These are phyloP conservation scores for Sideroxylon spinosum DNA, from an alignment of 179 eudicot species.

Conservation along the genomic window DNA sequence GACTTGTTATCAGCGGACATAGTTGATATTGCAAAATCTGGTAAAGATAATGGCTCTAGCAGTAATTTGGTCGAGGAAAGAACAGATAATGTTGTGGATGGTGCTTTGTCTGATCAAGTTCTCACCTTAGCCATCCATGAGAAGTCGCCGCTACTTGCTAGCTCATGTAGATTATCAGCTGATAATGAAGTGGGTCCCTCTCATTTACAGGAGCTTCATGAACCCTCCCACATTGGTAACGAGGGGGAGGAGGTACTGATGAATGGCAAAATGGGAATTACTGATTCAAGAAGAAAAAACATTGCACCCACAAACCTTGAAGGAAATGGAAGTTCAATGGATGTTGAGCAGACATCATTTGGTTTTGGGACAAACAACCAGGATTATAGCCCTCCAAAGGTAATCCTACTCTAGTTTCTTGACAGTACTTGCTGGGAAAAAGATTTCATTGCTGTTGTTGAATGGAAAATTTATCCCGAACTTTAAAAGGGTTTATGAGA, in stretches of 20 bases:
- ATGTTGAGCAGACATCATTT: conserved; percentile 46
- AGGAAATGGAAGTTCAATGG: conserved; percentile 47
- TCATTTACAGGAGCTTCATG: conserved; percentile 35
- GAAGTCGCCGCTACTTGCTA: conserved; percentile 30
- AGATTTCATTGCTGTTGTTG: neutral
- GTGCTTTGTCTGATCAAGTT: conserved; percentile 54
- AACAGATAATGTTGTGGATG: conserved; percentile 37
- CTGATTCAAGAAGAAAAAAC: conserved; percentile 40
- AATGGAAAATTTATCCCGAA: neutral
- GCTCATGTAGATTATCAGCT: conserved; percentile 30
- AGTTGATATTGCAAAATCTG: conserved; percentile 37
- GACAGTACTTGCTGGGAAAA: neutral
- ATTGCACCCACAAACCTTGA: conserved; percentile 25
- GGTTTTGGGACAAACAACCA: conserved; percentile 59
- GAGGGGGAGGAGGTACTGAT: conserved; percentile 35
- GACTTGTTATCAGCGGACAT: conserved; percentile 35
- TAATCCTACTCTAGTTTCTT: conserved; percentile 19
- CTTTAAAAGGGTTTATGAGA: no score
- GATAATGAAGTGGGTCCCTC: conserved; percentile 29
- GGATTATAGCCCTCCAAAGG: conserved; percentile 58
- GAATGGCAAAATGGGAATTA: conserved; percentile 51
- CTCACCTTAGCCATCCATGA: conserved; percentile 67
- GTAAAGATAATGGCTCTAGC: conserved; percentile 35
- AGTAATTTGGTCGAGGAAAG: conserved; percentile 38
- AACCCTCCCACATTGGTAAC: conserved; percentile 25